Conservation (phyloP, 192 early-diverging fungal species). For the Piromyces sp. region DNA sequence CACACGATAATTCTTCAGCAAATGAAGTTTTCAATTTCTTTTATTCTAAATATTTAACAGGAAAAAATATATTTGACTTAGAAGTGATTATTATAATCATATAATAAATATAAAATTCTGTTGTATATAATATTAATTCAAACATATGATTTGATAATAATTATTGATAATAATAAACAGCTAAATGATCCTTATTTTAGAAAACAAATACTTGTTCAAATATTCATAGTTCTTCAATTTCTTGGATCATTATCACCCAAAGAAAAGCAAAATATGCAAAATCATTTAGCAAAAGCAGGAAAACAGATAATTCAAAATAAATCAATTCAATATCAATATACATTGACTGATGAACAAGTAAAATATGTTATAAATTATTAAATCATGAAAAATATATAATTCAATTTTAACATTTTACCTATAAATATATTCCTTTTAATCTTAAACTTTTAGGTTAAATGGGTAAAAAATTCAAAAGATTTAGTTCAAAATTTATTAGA, state of each 20-base stretch:
- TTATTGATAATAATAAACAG: no score
- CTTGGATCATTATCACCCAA: slow-evolving; percentile 5
- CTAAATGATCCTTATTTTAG: slow-evolving; percentile 65
- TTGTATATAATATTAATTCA: no score
- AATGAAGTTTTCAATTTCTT: slow-evolving; percentile 15
- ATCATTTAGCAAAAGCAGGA: background rate
- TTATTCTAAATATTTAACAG: slow-evolving; percentile 64
- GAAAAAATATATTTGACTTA: slow-evolving; percentile 45
- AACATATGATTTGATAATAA: no score
- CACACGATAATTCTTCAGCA: background rate
- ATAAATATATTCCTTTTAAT: no score
- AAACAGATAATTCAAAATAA: background rate
- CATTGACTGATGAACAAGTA: background rate
- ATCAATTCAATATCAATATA: background rate
- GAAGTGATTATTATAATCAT: slow-evolving; percentile 43
- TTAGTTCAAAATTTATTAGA: background rate
- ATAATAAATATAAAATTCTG: no score
- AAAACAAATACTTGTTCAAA: slow-evolving; percentile 69
- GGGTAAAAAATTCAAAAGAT: background rate
- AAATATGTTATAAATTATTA: no score
- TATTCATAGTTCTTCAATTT: slow-evolving; percentile 72
- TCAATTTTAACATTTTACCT: no score
- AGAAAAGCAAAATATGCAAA: background rate
- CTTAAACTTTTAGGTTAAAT: background rate
- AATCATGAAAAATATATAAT: no score